phyloP scores from a whole-genome alignment of 306 rosid species.

The Prunus kanzakura region DNA sequence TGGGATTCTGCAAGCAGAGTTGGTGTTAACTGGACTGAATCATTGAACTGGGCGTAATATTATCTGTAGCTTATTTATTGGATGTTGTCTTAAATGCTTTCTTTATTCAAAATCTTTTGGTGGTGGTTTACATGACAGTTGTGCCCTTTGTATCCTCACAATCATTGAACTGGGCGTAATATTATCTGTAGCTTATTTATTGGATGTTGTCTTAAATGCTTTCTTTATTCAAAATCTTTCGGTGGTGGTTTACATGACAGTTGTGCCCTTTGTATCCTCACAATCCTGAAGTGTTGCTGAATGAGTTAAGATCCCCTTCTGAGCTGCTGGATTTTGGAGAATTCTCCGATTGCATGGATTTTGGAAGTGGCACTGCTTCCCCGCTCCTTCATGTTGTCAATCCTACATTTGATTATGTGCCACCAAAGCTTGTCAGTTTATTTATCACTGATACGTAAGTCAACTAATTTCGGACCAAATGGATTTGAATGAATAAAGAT shows the following conservation, averaged over 20 bases:
- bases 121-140: conserved; percentile 47
- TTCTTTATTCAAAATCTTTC: conserved; percentile 9
- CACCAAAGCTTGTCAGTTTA: conserved; percentile 86
- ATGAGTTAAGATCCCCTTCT: conserved; percentile 94
- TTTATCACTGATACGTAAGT: conserved; percentile 98
- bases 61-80: not conserved
- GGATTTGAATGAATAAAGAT: not conserved
- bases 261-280: conserved; percentile 95
- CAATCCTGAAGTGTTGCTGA: conserved; percentile 84
- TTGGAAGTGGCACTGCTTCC: conserved; percentile 65
- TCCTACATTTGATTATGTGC: conserved; percentile 92
- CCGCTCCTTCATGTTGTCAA: conserved; percentile 83
- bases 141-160: conserved; percentile 95
- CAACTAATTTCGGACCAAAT: conserved; percentile 1
- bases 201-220: not conserved
- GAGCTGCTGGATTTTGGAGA: conserved; percentile 98
- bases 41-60: not conserved
- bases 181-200: not conserved
- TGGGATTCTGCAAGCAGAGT: not conserved
- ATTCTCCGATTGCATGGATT: conserved; percentile 92
- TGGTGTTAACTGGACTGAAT: not conserved
- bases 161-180: not conserved
- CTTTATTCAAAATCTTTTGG: conserved; percentile 12
- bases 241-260: conserved; percentile 42
- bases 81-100: not conserved